Base-by-base conservation (phyloP, 2,329 filamentous ascomycete genomes). In the Huntiella abstrusa region DNA sequence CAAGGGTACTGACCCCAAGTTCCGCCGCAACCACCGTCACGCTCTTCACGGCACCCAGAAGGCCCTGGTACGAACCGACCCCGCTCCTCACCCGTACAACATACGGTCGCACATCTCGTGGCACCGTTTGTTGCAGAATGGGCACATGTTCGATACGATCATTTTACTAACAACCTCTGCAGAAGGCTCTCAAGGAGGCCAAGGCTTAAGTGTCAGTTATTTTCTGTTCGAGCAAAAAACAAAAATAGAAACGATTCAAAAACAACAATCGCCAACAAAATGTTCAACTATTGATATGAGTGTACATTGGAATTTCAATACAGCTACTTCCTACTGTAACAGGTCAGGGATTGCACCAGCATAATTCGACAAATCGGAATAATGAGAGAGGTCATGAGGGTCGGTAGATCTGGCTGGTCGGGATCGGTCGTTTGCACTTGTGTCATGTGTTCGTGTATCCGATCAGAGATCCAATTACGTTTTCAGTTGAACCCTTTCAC, bases 1-100 rank as follows among this genome's bases (percentile, higher is more conserved):
- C 63, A 95, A 95, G 67, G 91, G 91, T 62, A 91, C 85, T 67
- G 91, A 98, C 73, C 87, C 91, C 66, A 98, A 98, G 80, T 98
- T 98, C 78, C 82, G 91, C 69, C 82, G 91, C 72, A 98, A 98
- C 78, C 91, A 98, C 76, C 85, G 86, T 75, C 88, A 98, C 78
- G 91, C 91, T 69, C 86, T 96, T 55, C 91, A 96, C 76, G 91
- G 91, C 68, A 98, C 87, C 66, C 86, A 84, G 76, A 92, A 84
- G 75, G 91, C 91, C 65, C 72, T 98, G 74, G 88, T 96, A 80
- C 62, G 83, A 73, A 48, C 41, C 33, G 33, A 42, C 48, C 47
- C 13, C 37, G 12, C 4, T 13, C 35, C 32, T 16, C 5, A 22
- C n/a, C 16, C 13, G 12, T 5, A 6, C 32, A 28, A 4, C 15